A percentile compares a stretch with the other conserved stretches of the same genome.
These are phyloP conservation scores for Quercus rubra DNA, from an alignment of 306 rosid genomes.

Conservation along the genomic window DNA sequence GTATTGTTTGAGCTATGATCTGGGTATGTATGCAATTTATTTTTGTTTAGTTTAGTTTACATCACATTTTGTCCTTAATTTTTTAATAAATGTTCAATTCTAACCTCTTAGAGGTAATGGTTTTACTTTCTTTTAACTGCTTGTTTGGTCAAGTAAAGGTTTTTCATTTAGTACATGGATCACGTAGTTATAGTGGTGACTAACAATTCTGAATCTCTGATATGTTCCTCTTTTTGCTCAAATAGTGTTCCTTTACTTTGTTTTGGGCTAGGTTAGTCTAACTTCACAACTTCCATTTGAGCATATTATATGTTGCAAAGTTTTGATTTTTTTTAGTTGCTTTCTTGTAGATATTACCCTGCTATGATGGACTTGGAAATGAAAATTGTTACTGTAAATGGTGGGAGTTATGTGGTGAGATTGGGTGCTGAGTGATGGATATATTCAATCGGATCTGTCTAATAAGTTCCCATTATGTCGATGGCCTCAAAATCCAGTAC, in stretches of 20 bases:
- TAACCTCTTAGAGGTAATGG: constrained; percentile 2
- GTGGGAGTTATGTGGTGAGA: constrained; percentile 31
- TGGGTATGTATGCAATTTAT: constrained; percentile 3
- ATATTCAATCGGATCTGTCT: constrained; percentile 19
- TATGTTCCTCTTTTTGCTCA: not conserved
- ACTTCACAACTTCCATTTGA: not conserved
- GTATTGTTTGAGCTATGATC: not conserved
- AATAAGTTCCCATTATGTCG: constrained; percentile 10
- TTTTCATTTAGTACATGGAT: not conserved
- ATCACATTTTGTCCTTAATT: not conserved
- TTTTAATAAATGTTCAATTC: not conserved
- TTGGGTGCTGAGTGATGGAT: constrained; percentile 33
- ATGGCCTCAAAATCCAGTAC: constrained; percentile 40
- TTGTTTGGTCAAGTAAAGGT: not conserved
- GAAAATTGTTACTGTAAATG: constrained; percentile 23
- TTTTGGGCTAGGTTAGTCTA: not conserved
- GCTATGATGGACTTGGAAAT: constrained; percentile 32
- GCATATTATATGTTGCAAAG: not conserved
- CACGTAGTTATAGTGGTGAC: not conserved
- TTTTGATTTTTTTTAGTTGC: constrained; percentile 6
- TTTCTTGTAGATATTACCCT: constrained; percentile 14
- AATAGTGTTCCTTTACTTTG: not conserved
- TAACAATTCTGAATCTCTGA: not conserved
- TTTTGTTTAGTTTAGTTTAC: not conserved
- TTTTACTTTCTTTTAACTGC: not conserved